Base-by-base conservation (phyloP, 768 basidiomycete genomes). In the Russula lepida region DNA sequence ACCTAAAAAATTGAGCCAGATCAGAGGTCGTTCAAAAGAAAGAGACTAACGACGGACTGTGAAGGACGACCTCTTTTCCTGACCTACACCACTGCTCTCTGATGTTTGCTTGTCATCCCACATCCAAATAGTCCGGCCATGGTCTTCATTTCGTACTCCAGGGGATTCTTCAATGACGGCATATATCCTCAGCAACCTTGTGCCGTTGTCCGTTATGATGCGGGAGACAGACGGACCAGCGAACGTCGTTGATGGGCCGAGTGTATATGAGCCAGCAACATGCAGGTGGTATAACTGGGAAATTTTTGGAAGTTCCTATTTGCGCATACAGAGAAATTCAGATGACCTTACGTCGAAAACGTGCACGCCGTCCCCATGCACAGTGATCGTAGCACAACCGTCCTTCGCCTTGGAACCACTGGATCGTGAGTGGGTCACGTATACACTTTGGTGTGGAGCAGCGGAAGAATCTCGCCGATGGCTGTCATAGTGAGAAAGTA, bases 351-450 rank as follows among this genome's bases (percentile, higher is more conserved):
- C 89, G 70, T 91, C 85, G 60, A 88, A 71, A 48, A 92, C 70
- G 72, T 91, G 88, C 41, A 91, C 74, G 32, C 89, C 89, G 58
- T 92, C 88, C 64, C 79, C 80, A 62, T 89, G 87, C 13, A 78
- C 84, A 15, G 86, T 79, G 57, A 88, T 77, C 0, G 86, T 86
- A 44, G 80, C 84, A 75, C 79, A 79, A 28, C 83, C 81, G 41
- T 86, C 83, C 46, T 60, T 75, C 51, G 48, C 58, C 44, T 52
- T 68, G 63, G 56, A 41, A 8, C 61, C 69, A 49, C 71, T 70
- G 15, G 72, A 67, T 43, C 69, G 71, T 56, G 68, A 69, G 33
- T 77, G 71, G 2, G 72, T 71, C 28, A 75, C 75, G 62, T 72
- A 77, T 25, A 78, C 59, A 37, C 60, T 43, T 53, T 48, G 59